A percentile compares a stretch with the other conserved stretches of the same genome.
phyloP scores from a whole-genome alignment of 768 basidiomycete species.

The Rhodosporidiobolus odoratus region DNA sequence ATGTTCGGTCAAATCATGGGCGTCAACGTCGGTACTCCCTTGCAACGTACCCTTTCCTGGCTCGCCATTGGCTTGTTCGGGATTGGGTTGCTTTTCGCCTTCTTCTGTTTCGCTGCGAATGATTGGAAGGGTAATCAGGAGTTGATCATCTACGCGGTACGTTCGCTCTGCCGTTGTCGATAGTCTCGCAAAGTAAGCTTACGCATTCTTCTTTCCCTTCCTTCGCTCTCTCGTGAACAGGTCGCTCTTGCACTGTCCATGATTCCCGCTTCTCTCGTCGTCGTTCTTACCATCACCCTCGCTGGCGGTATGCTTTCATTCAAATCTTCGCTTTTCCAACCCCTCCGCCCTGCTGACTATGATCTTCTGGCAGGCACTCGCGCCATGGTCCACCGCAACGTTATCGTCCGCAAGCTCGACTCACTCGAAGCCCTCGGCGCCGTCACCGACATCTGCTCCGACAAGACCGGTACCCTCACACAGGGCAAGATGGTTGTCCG shows the following conservation, averaged over 20 bases:
- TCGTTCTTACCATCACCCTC: constrained; percentile 54
- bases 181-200: no score
- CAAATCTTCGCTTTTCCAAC: no score
- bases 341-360: no score
- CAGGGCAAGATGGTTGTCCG: constrained; percentile 50
- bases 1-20: constrained; percentile 49
- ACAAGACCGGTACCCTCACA: constrained; percentile 52
- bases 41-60: constrained; percentile 39
- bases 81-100: background rate
- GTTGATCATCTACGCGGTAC: constrained; percentile 40
- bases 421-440: constrained; percentile 49
- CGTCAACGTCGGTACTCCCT: constrained; percentile 40
- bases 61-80: constrained; percentile 35
- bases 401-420: constrained; percentile 46
- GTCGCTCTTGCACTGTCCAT: constrained; percentile 37
- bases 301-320: no score
- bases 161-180: no score
- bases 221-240: background rate
- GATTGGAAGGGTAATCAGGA: constrained; percentile 31
- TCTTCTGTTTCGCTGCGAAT: constrained; percentile 41
- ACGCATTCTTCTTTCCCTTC: background rate
- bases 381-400: constrained; percentile 53
- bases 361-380: no score
- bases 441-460: constrained; percentile 50
- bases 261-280: constrained; percentile 39